A percentile compares a stretch with the other conserved stretches of the same genome.
Evolutionary conservation across 148 eudicot species (phyloP).

Genomic region (Euryodendron excelsum): DNA sequence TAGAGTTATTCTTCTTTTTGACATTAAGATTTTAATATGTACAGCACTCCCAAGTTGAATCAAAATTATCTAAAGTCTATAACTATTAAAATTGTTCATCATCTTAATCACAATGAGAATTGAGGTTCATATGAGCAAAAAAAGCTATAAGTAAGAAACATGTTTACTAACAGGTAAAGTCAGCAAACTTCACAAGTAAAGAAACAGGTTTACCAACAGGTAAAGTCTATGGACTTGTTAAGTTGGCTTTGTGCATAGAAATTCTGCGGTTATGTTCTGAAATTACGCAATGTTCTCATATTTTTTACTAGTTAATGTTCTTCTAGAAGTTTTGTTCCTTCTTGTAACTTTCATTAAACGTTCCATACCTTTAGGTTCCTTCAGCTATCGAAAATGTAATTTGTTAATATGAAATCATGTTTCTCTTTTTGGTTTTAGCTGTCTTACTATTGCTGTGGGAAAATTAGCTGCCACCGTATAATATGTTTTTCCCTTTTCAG

Average conservation of each 20-base stretch:
- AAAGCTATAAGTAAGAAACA: too few relatives aligned
- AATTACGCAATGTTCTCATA: not conserved
- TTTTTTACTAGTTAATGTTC: not conserved
- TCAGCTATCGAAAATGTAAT: not conserved
- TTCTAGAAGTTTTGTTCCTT: not conserved
- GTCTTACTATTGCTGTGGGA: conserved; percentile 4
- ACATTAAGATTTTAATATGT: too few relatives aligned
- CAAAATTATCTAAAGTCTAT: too few relatives aligned
- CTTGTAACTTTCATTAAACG: not conserved
- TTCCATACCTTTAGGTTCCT: not conserved
- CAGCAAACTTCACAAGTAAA: too few relatives aligned
- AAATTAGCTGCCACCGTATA: conserved; percentile 8
- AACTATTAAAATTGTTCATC: too few relatives aligned
- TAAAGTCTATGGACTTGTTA: not conserved
- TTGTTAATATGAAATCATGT: not conserved
- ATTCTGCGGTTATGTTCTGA: not conserved
- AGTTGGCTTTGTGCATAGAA: not conserved
- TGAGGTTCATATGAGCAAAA: too few relatives aligned
- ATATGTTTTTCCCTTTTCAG: conserved; percentile 44
- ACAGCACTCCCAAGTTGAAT: too few relatives aligned
- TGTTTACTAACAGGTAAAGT: too few relatives aligned
- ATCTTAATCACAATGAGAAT: too few relatives aligned
- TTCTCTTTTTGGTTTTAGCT: not conserved
- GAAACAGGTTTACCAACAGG: not conserved
- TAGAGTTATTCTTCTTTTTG: too few relatives aligned